Base-by-base conservation (phyloP, 306 rosid genomes). In the Neltuma alba region DNA sequence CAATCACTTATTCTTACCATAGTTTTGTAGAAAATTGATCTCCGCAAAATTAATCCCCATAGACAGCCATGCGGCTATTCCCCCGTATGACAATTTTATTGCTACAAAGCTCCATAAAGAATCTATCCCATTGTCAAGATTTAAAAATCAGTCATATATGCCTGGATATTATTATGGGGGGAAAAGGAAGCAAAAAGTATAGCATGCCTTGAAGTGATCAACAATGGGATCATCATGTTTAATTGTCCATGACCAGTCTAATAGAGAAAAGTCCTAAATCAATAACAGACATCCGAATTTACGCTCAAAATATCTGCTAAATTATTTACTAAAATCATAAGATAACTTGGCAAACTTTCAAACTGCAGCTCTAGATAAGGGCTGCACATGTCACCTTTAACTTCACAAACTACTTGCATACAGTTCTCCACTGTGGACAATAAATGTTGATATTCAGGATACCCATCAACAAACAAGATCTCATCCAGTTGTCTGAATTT, bases 401-500 rank as follows among this genome's bases (percentile, higher is more conserved):
- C 83, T 42, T 91, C 95, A 75, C 95, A 92, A 77, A 94, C 96
- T 75, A 93, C 74, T 91, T 85, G 98, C 98, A 95, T 90, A 66
- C 85, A 86, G 75, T 83, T 86, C 87, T 93, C 97, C 1, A 87
- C 94, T 30, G 86, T 54, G 65, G 93, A 86, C 76, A 86, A 34
- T 58, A 95, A 82, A 28, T 86, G 93, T 76, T 85, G 94, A 88
- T 95, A 95, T 54, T 83, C 97, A n/a, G 98, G 98, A 85, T 85
- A 95, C 9, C 93, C 92, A 71, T 86, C 89, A 81, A 95, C 69
- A 64, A 86, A 89, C 83, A 90, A 78, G 12, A 95, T 91, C 83
- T 92, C 98, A 80, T 95, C 98, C 82, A 95, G 70, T 34, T 87
- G 98, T 86, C 99, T 90, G 89, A 92, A 92, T 78, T 90, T 95